Percentiles rank a stretch among this genome's conserved stretches.
Evolutionary conservation across 2,329 filamentous ascomycete species (phyloP).

Genomic region (Cercospora sojina): DNA sequence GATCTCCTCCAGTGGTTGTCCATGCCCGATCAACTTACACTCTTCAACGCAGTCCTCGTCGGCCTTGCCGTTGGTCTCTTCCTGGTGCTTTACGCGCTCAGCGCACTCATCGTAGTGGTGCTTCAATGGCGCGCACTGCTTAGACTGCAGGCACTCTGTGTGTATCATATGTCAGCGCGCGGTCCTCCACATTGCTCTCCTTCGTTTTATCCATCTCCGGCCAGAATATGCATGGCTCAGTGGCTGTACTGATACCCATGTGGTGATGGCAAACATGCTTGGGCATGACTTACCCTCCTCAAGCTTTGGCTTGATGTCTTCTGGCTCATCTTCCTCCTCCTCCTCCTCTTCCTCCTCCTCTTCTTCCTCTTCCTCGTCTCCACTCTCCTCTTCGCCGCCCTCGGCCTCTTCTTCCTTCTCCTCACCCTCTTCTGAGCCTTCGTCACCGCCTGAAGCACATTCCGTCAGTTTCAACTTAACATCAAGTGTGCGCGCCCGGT

Average conservation of each 20-base stretch:
- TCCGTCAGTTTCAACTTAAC: background rate
- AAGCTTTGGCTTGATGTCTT: conserved; percentile 82
- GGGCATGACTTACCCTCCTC: conserved; percentile 74
- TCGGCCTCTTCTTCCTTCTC: conserved; percentile 42
- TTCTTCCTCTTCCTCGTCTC: conserved; percentile 59
- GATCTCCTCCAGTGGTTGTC: background rate
- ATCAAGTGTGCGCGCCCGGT: background rate
- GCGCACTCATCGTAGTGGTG: conserved; percentile 99
- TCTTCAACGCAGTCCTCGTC: conserved; percentile 98
- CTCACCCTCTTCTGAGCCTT: conserved; percentile 38
- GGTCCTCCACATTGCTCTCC: background rate
- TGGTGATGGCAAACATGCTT: background rate
- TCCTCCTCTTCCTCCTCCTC: conserved; percentile 77
- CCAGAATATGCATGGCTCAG: background rate
- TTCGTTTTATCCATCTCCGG: background rate
- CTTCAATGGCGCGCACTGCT: conserved; percentile 82
- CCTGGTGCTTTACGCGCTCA: conserved; percentile 78
- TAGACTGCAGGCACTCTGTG: conserved; percentile 84
- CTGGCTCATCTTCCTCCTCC: conserved; percentile 76
- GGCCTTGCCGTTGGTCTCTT: conserved; percentile 70
- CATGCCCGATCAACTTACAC: no score
- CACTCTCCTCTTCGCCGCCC: conserved; percentile 52
- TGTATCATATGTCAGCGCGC: background rate
- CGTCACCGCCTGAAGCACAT: conserved; percentile 29
- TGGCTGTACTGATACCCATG: background rate